Conservation (phyloP, 352 stramenopile genomes). For the Aphanomyces cochlioides region DNA sequence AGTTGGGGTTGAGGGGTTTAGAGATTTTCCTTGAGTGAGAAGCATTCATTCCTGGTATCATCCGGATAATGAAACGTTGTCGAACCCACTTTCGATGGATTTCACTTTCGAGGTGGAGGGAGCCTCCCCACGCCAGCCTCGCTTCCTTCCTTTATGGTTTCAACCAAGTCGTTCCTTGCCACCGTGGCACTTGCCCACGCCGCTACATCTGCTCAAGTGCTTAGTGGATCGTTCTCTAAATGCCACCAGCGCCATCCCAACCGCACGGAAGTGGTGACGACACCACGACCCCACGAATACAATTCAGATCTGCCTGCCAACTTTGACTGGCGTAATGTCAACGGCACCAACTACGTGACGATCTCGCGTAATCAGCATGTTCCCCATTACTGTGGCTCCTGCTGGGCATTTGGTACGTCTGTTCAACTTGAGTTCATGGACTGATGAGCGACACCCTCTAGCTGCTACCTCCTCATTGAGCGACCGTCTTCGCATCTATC, state of each 20-base stretch:
- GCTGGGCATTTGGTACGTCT: constrained; percentile 75
- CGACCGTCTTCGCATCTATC: constrained; percentile 83
- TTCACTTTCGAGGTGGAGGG: too few relatives aligned
- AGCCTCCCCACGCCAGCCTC: too few relatives aligned
- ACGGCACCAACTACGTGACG: constrained; percentile 77
- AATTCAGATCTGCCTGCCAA: constrained; percentile 76
- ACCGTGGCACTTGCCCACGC: not conserved
- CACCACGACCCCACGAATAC: constrained; percentile 61
- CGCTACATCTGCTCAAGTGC: not conserved
- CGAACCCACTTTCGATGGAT: too few relatives aligned
- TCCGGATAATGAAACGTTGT: too few relatives aligned
- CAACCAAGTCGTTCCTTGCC: not conserved
- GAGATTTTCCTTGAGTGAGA: too few relatives aligned
- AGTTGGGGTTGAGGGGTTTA: too few relatives aligned
- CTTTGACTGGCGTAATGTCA: constrained; percentile 91
- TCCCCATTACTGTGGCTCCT: constrained; percentile 86
- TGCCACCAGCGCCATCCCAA: constrained; percentile 73
- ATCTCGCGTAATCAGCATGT: constrained; percentile 85
- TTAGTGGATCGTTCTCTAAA: not conserved
- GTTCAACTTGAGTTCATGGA: not conserved
- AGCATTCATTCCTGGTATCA: too few relatives aligned
- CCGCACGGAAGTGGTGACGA: constrained; percentile 61
- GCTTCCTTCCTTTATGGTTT: not conserved
- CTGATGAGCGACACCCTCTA: constrained; percentile 21
- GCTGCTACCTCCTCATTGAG: constrained; percentile 79